Evolutionary conservation across 2,329 filamentous ascomycete genomes (phyloP), one percentile per base, ranked within the genome.

Genomic region (Penicillium glabrum): DNA sequence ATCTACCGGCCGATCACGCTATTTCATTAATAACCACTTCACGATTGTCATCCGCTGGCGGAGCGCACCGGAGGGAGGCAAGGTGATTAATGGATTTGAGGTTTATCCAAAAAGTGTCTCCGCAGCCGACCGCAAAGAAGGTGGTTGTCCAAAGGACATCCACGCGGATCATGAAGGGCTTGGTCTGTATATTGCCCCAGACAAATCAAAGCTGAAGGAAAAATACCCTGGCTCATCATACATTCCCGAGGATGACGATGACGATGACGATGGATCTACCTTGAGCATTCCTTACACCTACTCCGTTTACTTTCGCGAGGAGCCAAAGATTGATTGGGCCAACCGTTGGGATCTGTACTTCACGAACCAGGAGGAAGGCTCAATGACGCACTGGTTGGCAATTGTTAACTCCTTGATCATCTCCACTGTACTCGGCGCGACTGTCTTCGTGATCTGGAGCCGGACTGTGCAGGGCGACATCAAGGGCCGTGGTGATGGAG

Each of bases 271-370:
- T 57, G 83, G 83, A 26, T 84, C 85, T 14, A 90, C 80, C 2
- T 73, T 95, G 49, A 86, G 82, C 2, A 88, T 96, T 51, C 90
- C 91, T 0, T 96, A 93, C 74, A 90, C 90, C 0, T 96, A 96
- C 75, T 93, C 91, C 3, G 89, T 96, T 14, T 96, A 95, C 75
- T 96, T 92, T 77, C 87, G 90, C 51, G 89, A 96, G 71, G 90
- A 96, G 60, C 84, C 88, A 43, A 85, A 82, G 21, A 80, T 96
- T 50, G 90, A 95, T 61, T 96, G 92, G 92, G 80, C 82, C 55
- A 90, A 88, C 65, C 85, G 91, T 53, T 96, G 92, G 91, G 90
- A 96, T 67, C 78, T 93, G 53, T 96, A 96, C 74, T 96, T 96
- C 76, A 89, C 89, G 58, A 92, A 93, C 72, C 90, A 95, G 69